These are phyloP conservation scores for Tylopilus rubrobrunneus DNA, from an alignment of 768 basidiomycete species.

Conservation along the genomic window DNA sequence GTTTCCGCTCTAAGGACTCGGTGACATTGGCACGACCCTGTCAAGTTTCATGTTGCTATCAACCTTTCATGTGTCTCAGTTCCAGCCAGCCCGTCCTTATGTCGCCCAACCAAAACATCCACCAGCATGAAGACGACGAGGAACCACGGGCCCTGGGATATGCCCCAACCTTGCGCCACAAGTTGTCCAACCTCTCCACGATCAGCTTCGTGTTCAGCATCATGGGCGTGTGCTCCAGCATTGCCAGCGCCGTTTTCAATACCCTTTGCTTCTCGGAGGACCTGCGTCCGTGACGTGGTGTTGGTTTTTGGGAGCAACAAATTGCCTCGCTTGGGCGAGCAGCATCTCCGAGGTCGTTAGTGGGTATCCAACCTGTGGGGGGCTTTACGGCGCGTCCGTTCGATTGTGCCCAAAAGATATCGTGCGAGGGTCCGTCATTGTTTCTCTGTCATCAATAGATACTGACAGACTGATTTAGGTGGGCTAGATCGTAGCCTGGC, in stretches of 20 bases:
- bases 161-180: constrained; percentile 36
- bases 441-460: background rate
- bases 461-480: constrained; percentile 13
- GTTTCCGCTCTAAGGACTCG: no score
- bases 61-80: background rate
- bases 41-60: background rate
- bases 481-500: constrained; percentile 33
- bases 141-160: constrained; percentile 29
- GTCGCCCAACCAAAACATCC: background rate
- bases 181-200: constrained; percentile 40
- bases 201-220: constrained; percentile 33
- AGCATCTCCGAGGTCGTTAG: constrained; percentile 32
- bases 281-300: constrained; percentile 37
- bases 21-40: no score
- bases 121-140: constrained; percentile 14
- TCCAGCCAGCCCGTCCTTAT: background rate
- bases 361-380: constrained; percentile 30
- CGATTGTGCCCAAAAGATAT: constrained; percentile 57
- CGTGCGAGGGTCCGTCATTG: constrained; percentile 50
- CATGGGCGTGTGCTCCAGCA: constrained; percentile 37
- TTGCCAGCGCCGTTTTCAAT: constrained; percentile 33
- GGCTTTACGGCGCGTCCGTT: constrained; percentile 71
- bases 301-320: constrained; percentile 29
- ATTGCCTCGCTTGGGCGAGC: constrained; percentile 28
- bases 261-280: constrained; percentile 36